Percentiles rank a stretch among this genome's conserved stretches.
Conservation (phyloP, 768 basidiomycete species). For the Hygrophorus pudorinus region DNA sequence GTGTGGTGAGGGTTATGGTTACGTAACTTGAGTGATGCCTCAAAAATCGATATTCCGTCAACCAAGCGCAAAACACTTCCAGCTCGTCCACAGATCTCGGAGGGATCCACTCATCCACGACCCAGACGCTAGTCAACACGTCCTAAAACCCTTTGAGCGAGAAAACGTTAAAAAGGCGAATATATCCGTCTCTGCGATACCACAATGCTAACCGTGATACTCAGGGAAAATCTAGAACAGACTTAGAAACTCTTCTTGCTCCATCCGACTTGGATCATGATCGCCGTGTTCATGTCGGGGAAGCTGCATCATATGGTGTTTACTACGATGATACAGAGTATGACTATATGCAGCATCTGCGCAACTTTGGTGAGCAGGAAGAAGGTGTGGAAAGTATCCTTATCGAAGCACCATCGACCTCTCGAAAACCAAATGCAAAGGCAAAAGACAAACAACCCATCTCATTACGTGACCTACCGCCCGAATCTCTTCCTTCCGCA, state of each 20-base stretch:
- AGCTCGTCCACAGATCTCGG: constrained; percentile 94
- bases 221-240: constrained; percentile 74
- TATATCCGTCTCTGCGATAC: constrained; percentile 8
- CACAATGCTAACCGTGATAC: constrained; percentile 9
- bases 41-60: constrained; percentile 83
- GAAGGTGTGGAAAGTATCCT: constrained; percentile 76
- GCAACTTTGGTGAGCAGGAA: constrained; percentile 63
- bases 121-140: constrained; percentile 77
- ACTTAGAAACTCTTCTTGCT: constrained; percentile 55
- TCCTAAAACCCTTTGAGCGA: constrained; percentile 76
- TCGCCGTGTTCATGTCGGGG: constrained; percentile 55
- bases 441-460: constrained; percentile 25
- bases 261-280: constrained; percentile 39
- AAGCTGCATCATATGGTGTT: constrained; percentile 83
- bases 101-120: constrained; percentile 94
- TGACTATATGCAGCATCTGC: constrained; percentile 97
- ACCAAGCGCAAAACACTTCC: constrained; percentile 87
- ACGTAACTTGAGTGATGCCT: constrained; percentile 40
- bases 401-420: constrained; percentile 57
- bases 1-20: constrained; percentile 8
- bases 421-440: constrained; percentile 26
- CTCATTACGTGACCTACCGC: constrained; percentile 49
- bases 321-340: constrained; percentile 95
- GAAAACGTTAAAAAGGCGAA: constrained; percentile 60
- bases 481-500: constrained; percentile 63